A percentile compares a stretch with the other conserved stretches of the same genome.
Evolutionary conservation across 1,284 basidiomycete genomes (phyloP).

Genomic region (Boletus subluridellus): DNA sequence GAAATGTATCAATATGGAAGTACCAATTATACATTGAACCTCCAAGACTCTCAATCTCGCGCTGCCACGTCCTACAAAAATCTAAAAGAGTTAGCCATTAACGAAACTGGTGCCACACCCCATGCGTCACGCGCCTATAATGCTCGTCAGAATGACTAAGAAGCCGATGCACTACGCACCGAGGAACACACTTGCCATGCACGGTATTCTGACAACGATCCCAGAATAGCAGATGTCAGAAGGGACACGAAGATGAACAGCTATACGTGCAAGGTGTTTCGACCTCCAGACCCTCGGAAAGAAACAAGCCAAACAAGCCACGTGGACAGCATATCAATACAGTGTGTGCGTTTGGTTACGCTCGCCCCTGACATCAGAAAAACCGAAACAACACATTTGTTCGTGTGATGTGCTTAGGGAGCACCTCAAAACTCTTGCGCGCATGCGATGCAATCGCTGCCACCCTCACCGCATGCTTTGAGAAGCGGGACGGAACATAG

Average conservation of each 20-base stretch:
- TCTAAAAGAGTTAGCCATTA: background rate
- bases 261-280: background rate
- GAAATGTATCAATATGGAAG: constrained; percentile 9
- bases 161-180: background rate
- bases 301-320: background rate
- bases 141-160: background rate
- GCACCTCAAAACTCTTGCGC: background rate
- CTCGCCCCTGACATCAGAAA: background rate
- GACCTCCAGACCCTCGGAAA: background rate
- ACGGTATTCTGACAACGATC: background rate
- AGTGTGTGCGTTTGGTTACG: background rate
- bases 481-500: background rate
- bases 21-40: background rate
- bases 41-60: background rate
- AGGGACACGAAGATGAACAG: background rate
- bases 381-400: background rate
- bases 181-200: background rate
- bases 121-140: background rate
- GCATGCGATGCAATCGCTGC: background rate
- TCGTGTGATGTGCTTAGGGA: background rate
- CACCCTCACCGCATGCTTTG: background rate
- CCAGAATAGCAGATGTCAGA: background rate
- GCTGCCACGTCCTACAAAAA: constrained; percentile 5
- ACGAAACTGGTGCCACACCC: background rate
- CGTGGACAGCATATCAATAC: background rate